phyloP scores from a whole-genome alignment of 139 green algal species.

The Trebouxia sp. region DNA sequence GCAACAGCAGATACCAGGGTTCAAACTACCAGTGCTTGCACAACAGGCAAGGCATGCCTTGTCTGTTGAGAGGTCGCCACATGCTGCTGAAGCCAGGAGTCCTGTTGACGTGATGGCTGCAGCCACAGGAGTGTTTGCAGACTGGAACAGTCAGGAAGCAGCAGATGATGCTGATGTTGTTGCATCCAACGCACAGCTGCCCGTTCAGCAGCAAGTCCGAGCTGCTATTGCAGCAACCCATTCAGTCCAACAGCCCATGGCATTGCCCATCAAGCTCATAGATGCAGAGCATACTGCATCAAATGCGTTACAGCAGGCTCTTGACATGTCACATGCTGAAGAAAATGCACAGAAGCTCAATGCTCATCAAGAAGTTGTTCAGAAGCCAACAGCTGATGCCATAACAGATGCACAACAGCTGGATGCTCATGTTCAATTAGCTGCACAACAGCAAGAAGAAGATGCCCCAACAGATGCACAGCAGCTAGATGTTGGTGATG shows the following conservation, averaged over 20 bases:
- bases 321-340: not conserved
- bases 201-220: too few species aligned
- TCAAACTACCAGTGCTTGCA: too few species aligned
- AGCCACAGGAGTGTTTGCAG: not conserved
- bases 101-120: not conserved
- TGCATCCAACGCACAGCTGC: not conserved
- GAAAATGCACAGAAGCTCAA: not conserved
- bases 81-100: not conserved
- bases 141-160: slow-evolving; percentile 1
- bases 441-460: too few species aligned
- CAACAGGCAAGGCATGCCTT: not conserved
- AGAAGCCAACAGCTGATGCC: not conserved
- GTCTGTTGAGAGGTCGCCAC: not conserved
- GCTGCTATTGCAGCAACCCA: too few species aligned
- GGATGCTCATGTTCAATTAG: too few species aligned
- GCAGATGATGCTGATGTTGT: not conserved
- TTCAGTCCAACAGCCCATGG: too few species aligned
- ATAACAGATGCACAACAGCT: not conserved
- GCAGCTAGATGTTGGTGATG: not conserved
- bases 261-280: too few species aligned
- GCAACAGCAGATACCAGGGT: not conserved
- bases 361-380: not conserved
- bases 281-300: too few species aligned
- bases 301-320: too few species aligned
- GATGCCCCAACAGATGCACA: not conserved